Evolutionary conservation across 176 grass and related monocot species (phyloP), one percentile per base, ranked within the genome.

Genomic region (Musa beccarii): DNA sequence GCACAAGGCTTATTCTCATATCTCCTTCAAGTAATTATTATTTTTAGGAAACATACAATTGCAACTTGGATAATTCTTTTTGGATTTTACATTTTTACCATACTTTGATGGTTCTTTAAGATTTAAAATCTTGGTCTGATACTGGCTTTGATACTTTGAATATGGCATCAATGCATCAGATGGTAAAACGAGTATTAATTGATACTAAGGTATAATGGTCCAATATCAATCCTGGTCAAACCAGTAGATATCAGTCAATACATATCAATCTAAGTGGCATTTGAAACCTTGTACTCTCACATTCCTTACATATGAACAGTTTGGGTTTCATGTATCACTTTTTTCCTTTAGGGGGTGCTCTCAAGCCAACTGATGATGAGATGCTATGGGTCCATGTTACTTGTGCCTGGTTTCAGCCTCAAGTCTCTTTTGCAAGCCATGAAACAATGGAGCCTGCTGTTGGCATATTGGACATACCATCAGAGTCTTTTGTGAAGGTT

Each of bases 331-430:
- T 73, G 56, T 66, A 9, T 87, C 34, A 57, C 28, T 73, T 63
- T 76, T 68, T 82, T 84, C 12, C 71, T 62, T 54, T 72, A 98
- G 94, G 94, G 68, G 94, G 94, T 57, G 94, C 94, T 25, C 75
- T 98, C 86, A 98, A 98, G 82, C 94, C 94, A 67, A 93, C 94
- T 54, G 85, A 93, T 75, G 62, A 91, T 82, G 88, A 98, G 85
- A 71, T 80, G 16, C 75, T 98, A 69, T 98, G 94, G 94, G 94
- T 98, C 50, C 94, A 98, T 24, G 86, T 98, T 65, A 82, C 94
- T 75, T 98, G 94, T 78, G 94, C 94, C 77, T 98, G 94, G 94
- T 98, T 98, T 89, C 94, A 98, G 67, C 88, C 94, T 73, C 94
- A 93, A 79, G 86, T 98, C 77, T 89, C 94, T 80, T 98, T 98